These are phyloP conservation scores for Yarrowia bubula DNA, from an alignment of 805 yeast species.

Conservation along the genomic window DNA sequence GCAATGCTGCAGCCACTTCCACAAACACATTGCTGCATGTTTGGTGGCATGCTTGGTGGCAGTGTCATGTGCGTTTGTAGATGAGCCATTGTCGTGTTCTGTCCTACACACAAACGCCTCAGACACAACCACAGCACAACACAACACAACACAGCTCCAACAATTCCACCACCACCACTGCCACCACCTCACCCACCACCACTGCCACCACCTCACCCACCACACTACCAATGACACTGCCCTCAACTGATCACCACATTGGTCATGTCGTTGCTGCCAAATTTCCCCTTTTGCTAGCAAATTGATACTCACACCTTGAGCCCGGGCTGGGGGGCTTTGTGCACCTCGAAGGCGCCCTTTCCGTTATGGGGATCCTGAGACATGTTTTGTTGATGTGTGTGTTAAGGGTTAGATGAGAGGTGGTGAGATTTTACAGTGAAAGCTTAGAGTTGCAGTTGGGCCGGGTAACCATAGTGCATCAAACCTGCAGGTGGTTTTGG, in stretches of 20 bases:
- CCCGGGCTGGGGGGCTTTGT: constrained; percentile 21
- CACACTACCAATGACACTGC: not conserved
- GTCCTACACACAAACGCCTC: too few relatives aligned
- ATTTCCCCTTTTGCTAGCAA: not conserved
- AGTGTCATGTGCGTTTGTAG: too few relatives aligned
- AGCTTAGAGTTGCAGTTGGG: not conserved
- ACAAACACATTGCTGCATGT: too few relatives aligned
- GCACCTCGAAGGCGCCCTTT: constrained; percentile 27
- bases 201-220: not conserved
- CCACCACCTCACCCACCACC: not conserved
- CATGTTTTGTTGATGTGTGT: not conserved
- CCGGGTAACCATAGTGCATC: not conserved
- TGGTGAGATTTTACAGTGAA: constrained; percentile 4
- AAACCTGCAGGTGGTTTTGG: not conserved
- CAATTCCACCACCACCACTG: not conserved
- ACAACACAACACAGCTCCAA: too few relatives aligned
- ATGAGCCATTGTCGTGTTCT: too few relatives aligned
- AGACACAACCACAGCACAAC: too few relatives aligned
- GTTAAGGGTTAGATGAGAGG: not conserved
- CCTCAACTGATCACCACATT: not conserved
- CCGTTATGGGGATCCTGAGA: constrained; percentile 25
- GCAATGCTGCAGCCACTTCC: too few relatives aligned
- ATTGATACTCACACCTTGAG: constrained; percentile 18
- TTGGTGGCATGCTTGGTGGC: too few relatives aligned
- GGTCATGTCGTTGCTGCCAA: not conserved